Percentiles rank a stretch among this genome's conserved stretches.
phyloP scores from a whole-genome alignment of 2,329 filamentous ascomycete species.

The Aspergillus awamori region DNA sequence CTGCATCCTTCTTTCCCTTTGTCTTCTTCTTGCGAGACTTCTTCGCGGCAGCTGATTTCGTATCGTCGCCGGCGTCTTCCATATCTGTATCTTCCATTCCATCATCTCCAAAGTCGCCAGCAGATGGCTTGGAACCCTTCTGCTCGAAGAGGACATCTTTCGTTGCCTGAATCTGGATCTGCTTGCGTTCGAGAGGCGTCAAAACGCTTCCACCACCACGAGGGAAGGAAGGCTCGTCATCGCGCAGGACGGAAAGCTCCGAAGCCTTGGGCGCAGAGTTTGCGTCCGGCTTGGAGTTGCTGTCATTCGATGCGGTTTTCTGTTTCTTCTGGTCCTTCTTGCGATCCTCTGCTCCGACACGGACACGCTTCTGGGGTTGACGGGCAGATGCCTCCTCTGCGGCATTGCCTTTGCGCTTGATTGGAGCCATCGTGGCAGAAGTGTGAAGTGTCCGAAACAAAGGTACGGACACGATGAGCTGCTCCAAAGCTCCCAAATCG shows the following conservation, averaged over 20 bases:
- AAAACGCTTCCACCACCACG: slow-evolving; percentile 88
- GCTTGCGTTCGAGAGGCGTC: slow-evolving; percentile 92
- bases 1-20: slow-evolving; percentile 56
- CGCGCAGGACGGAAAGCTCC: slow-evolving; percentile 54
- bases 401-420: slow-evolving; percentile 50
- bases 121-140: slow-evolving; percentile 58
- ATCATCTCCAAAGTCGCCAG: slow-evolving; percentile 57
- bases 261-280: slow-evolving; percentile 34
- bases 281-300: slow-evolving; percentile 18
- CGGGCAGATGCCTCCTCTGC: slow-evolving; percentile 39
- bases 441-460: slow-evolving; percentile 29
- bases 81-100: slow-evolving; percentile 60
- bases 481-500: slow-evolving; percentile 28
- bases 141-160: slow-evolving; percentile 91
- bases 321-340: slow-evolving; percentile 40
- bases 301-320: slow-evolving; percentile 22
- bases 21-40: slow-evolving; percentile 44
- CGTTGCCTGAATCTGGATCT: slow-evolving; percentile 91
- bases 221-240: slow-evolving; percentile 89
- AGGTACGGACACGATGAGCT: slow-evolving; percentile 29
- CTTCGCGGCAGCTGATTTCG: slow-evolving; percentile 34
- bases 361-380: slow-evolving; percentile 45
- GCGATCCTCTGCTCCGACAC: slow-evolving; percentile 40
- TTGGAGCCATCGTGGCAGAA: slow-evolving; percentile 44
- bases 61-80: slow-evolving; percentile 50